Base-by-base conservation (phyloP, 169 alveolate species). In the Eimeria acervulina region DNA sequence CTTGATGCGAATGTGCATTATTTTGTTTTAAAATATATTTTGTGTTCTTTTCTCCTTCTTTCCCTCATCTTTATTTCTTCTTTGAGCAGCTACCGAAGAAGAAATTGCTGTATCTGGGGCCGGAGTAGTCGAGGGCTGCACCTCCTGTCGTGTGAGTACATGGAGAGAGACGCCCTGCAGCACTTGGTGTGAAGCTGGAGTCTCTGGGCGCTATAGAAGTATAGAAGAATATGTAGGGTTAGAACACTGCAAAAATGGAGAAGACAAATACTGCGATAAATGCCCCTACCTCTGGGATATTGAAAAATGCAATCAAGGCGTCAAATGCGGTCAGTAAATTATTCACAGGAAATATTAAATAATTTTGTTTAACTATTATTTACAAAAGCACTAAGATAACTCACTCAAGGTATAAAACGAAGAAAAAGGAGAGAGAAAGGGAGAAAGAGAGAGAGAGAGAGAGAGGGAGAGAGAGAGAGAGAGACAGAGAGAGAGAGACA, bases 271-370 rank as follows among this genome's bases (percentile, higher is more conserved):
- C 90, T 92, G 95, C 38, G 95, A 92, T 40, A 1, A 6, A n/a
- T 92, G 95, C 44, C 95, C 95, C 52, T 63, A 51, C 31, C 83
- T 92, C 36, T 92, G 95, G 95, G 91, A 92, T 12, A 44, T 76
- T 12, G 47, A 52, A 38, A 31, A 10, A 2, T 92, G 95, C 52
- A 92, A 76, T 59, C 44, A 84, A 23, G 91, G 47, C 47, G 33
- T 28, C 10, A 38, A 55, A 6, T 92, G 95, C 70, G 95, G 95
- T 92, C 52, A 6, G 95, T n/a, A n/a, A n/a, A n/a, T n/a, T n/a
- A n/a, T n/a, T n/a, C n/a, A n/a, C n/a, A n/a, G n/a, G n/a, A n/a
- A 47, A 47, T 66, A 66, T 23, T 8, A 66, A 66, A 66, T 23
- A 70, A 23, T 70, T 10, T 7, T 70, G 26, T 70, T 23, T 17